Conservation (phyloP, 2,329 filamentous ascomycete genomes). For the Cladobotryum mycophilum region DNA sequence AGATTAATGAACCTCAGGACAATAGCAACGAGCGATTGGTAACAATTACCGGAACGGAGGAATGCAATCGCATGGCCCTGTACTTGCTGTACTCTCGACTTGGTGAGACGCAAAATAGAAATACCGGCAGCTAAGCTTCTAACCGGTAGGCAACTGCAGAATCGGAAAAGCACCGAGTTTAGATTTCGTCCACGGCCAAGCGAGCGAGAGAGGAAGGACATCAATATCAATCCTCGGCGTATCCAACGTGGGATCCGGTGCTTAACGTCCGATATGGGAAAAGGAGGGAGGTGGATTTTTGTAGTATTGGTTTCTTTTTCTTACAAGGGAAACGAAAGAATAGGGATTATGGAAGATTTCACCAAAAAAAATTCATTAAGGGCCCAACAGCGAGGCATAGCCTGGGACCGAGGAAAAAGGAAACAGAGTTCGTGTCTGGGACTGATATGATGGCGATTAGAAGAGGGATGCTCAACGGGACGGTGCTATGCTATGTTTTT, state of each 20-base stretch:
- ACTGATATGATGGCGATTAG: background rate
- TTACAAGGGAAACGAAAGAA: background rate
- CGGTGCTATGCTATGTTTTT: background rate
- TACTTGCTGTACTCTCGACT: conserved; percentile 99
- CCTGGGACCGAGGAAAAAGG: background rate
- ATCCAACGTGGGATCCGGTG: too few relatives aligned
- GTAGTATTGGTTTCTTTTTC: background rate
- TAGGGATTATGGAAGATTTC: background rate
- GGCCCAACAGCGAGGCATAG: background rate
- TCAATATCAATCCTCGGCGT: background rate
- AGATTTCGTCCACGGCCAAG: too few relatives aligned
- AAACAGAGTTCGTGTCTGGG: background rate
- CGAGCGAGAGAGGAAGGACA: background rate
- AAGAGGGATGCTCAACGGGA: background rate
- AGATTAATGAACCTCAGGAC: conserved; percentile 99
- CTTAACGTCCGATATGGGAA: too few relatives aligned
- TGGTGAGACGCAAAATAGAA: conserved; percentile 52
- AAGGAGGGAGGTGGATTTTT: background rate
- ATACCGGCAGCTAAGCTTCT: conserved; percentile 20
- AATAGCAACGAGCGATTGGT: conserved; percentile 98
- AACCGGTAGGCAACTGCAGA: conserved; percentile 26
- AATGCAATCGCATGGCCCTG: conserved; percentile 99
- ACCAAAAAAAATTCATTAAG: too few relatives aligned
- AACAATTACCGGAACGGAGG: conserved; percentile 93
- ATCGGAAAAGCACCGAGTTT: conserved; percentile 41